Base-by-base conservation (phyloP, 306 rosid genomes). In the Dicorynia guianensis region DNA sequence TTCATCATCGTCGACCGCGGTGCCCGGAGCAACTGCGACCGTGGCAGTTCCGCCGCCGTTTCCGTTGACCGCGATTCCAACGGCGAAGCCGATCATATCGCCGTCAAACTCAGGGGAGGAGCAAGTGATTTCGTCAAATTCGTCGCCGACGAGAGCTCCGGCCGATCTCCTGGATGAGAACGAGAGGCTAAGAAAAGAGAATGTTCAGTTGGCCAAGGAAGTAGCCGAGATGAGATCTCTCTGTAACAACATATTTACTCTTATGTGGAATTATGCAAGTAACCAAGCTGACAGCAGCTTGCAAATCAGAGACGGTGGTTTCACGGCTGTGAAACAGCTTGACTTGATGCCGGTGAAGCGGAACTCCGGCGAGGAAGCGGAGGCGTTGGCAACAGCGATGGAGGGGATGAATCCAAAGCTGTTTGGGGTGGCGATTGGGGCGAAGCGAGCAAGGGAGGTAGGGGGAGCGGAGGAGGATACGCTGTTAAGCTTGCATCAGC, bases 91-190 rank as follows among this genome's bases (percentile, higher is more conserved):
- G 42, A 47, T 78, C 7, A 58, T 83, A 3, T 86, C 94, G 6
- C 95, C 97, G 19, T 49, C 88, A 0, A 92, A 85, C 78, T 95
- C 93, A 6, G 85, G 86, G 33, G 97, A 92, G 54, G 96, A 92
- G 57, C 97, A 90, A 38, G 95, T 79, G 19, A 65, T 85, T 8
- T 88, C 97, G 1, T 82, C 94, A 10, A 84, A 81, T 65, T 84
- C 93, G 9, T 87, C 98, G 46, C 89, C 88, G 71, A 42, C 76
- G 9, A 58, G 72, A 39, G 88, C 80, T 9, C 89, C 96, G 34
- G 87, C 86, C 9, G 92, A 95, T 20, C 82, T 92, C 46, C 35
- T 89, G 1, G 94, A 90, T 77, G 98, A 92, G 87, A 95, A 95
- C 83, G 93, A 90, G 82, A 75, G 92, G 82, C 72, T 95, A 49